A percentile compares a stretch with the other conserved stretches of the same genome.
phyloP scores from a whole-genome alignment of 768 basidiomycete genomes.

The Epithele typhae region DNA sequence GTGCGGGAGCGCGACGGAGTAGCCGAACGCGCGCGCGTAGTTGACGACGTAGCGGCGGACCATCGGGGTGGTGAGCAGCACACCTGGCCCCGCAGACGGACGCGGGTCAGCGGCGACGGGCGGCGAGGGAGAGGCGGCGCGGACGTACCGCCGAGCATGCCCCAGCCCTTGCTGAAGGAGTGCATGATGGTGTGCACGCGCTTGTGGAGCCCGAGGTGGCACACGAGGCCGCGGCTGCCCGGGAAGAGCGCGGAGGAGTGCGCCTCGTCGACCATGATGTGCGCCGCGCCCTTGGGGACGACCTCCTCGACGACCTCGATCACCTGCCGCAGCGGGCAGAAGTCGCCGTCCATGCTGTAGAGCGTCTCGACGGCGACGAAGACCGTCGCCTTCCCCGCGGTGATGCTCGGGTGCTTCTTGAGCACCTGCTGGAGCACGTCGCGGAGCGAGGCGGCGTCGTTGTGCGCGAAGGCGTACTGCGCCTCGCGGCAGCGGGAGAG shows the following conservation, averaged over 20 bases:
- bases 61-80: background rate
- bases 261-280: conserved; percentile 52
- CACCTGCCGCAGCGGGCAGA: conserved; percentile 41
- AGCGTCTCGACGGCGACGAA: conserved; percentile 50
- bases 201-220: background rate
- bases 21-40: background rate
- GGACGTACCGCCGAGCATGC: background rate
- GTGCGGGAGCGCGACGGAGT: background rate
- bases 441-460: conserved; percentile 32
- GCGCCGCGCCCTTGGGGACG: conserved; percentile 32
- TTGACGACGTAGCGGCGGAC: conserved; percentile 4
- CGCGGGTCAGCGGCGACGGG: background rate
- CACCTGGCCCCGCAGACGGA: background rate
- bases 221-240: conserved; percentile 24
- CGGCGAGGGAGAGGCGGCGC: background rate
- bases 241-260: conserved; percentile 52
- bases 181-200: background rate
- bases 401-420: conserved; percentile 16
- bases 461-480: conserved; percentile 39
- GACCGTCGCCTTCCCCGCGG: conserved; percentile 25
- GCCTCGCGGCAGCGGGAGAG: conserved; percentile 26
- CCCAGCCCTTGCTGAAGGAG: too few relatives aligned
- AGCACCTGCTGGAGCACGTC: conserved; percentile 26
- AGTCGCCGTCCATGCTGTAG: conserved; percentile 59
- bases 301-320: conserved; percentile 33